phyloP scores from a whole-genome alignment of 75 land plant species.

The Cupressus sempervirens region DNA sequence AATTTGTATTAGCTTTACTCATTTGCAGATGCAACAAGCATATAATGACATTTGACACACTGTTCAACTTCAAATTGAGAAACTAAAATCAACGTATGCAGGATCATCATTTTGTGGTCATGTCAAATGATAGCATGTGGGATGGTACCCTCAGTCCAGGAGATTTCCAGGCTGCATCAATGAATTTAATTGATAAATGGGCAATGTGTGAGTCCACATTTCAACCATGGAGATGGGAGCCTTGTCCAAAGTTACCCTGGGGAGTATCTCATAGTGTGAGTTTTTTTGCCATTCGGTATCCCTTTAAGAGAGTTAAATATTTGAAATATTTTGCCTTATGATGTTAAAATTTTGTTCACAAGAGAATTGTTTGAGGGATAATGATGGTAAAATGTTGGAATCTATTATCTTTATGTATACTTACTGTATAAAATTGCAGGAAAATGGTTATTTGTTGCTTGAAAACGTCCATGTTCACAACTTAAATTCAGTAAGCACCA shows the following conservation, averaged over 20 bases:
- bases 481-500: constrained; percentile 12
- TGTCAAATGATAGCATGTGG: constrained; percentile 25
- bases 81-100: not conserved
- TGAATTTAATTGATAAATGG: constrained; percentile 36
- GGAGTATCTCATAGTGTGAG: constrained; percentile 20
- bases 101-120: not conserved
- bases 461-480: constrained; percentile 24
- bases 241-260: constrained; percentile 25
- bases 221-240: constrained; percentile 52
- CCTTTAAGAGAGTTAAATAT: not conserved
- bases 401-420: not conserved
- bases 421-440: constrained; percentile 26
- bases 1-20: not conserved
- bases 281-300: constrained; percentile 7
- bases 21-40: not conserved
- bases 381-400: not conserved
- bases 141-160: constrained; percentile 42
- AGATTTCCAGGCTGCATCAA: constrained; percentile 38
- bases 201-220: constrained; percentile 16
- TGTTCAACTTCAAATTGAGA: not conserved
- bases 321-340: not conserved
- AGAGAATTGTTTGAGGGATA: not conserved
- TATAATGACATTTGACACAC: not conserved
- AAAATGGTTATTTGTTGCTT: constrained; percentile 41
- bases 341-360: not conserved